These are phyloP conservation scores for Suillus plorans DNA, from an alignment of 768 basidiomycete species.

Conservation along the genomic window DNA sequence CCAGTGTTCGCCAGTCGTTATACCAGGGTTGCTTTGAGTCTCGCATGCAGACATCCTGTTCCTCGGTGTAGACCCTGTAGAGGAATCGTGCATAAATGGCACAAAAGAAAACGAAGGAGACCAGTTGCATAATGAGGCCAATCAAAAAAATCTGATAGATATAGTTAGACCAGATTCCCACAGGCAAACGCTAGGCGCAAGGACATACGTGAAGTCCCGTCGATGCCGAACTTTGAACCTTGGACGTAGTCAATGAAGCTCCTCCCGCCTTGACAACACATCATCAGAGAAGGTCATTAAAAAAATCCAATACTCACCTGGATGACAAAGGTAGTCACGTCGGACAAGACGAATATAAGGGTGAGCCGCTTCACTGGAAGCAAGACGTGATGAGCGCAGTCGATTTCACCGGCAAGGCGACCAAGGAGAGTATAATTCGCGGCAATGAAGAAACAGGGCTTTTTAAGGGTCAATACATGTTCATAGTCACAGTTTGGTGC, in stretches of 20 bases:
- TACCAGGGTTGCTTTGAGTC: conserved; percentile 44
- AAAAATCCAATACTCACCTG: conserved; percentile 39
- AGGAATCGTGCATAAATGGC: conserved; percentile 48
- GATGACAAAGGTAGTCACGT: conserved; percentile 64
- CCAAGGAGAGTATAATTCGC: conserved; percentile 68
- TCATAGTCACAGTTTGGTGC: not conserved
- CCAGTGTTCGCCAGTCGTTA: conserved; percentile 58
- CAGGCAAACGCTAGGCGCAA: not conserved
- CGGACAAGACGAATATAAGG: conserved; percentile 57
- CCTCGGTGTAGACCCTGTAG: conserved; percentile 42
- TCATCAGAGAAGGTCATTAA: not conserved
- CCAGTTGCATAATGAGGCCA: conserved; percentile 55
- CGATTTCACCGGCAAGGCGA: conserved; percentile 51
- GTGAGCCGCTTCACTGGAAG: conserved; percentile 52
- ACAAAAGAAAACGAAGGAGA: conserved; percentile 52
- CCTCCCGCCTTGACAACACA: conserved; percentile 41
- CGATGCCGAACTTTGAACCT: conserved; percentile 27
- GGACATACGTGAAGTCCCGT: conserved; percentile 37
- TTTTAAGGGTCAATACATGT: not conserved
- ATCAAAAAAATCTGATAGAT: conserved; percentile 51
- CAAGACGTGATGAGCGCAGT: conserved; percentile 47
- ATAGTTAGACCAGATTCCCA: not conserved
- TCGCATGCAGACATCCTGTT: conserved; percentile 40
- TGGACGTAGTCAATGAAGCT: conserved; percentile 45
- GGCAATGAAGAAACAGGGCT: conserved; percentile 78